phyloP scores from a whole-genome alignment of 108 stramenopile species.

The Skeletonema grethae region DNA sequence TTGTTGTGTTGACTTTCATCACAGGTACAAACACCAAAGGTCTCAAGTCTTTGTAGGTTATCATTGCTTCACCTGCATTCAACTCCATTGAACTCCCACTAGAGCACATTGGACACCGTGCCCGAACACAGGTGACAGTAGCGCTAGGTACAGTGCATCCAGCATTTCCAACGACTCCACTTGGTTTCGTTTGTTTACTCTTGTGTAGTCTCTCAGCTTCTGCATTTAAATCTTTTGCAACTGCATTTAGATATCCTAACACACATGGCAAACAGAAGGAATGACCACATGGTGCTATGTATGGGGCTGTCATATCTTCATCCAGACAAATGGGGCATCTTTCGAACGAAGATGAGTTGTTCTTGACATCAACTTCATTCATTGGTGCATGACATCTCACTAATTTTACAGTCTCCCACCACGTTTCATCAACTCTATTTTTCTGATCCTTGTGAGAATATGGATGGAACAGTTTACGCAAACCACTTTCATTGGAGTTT shows the following conservation, averaged over 20 bases:
- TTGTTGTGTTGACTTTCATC: constrained; percentile 2
- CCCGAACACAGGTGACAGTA: constrained; percentile 29
- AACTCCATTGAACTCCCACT: constrained; percentile 27
- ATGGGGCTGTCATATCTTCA: constrained; percentile 50
- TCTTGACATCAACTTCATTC: constrained; percentile 12
- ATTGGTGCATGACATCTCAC: constrained; percentile 33
- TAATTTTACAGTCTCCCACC: constrained; percentile 48
- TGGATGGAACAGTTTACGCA: not conserved
- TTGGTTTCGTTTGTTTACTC: constrained; percentile 14
- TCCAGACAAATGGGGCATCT: constrained; percentile 83
- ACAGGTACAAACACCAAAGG: constrained; percentile 60
- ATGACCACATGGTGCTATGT: constrained; percentile 84
- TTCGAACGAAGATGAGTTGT: constrained; percentile 29
- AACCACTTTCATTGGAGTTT: constrained; percentile 14
- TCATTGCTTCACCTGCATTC: constrained; percentile 33
- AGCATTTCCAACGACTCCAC: constrained; percentile 17
- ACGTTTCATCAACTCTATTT: not conserved
- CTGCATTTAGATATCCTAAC: constrained; percentile 63
- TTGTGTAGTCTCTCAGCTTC: constrained; percentile 28
- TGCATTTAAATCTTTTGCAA: constrained; percentile 32
- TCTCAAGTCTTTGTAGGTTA: constrained; percentile 60
- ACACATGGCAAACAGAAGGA: constrained; percentile 74
- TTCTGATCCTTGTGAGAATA: not conserved
- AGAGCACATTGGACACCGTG: constrained; percentile 45
- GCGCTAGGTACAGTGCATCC: constrained; percentile 7